Conservation (phyloP, 768 basidiomycete species). For the button mushroom (Agaricus bisporus) region DNA sequence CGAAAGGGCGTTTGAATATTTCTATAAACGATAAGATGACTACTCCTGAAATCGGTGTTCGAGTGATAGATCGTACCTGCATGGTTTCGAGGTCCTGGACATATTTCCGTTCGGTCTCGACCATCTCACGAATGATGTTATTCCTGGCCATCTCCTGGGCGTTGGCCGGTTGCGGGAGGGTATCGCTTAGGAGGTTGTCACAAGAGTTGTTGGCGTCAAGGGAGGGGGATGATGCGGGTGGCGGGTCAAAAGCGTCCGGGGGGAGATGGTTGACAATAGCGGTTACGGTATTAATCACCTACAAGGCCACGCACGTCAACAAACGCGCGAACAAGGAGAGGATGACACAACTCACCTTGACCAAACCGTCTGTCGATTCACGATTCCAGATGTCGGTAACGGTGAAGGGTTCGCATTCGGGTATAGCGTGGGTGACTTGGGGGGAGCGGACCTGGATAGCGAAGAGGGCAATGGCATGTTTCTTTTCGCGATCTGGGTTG, state of each 20-base stretch:
- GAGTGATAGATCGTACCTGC: conserved; percentile 55
- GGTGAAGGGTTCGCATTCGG: conserved; percentile 77
- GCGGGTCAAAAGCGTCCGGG: conserved; percentile 57
- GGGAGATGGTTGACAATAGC: conserved; percentile 78
- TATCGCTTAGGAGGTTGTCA: conserved; percentile 49
- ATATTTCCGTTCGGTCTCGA: conserved; percentile 94
- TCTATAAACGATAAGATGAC: conserved; percentile 38
- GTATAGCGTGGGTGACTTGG: conserved; percentile 51
- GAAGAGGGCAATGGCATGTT: conserved; percentile 87
- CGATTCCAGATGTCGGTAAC: conserved; percentile 88
- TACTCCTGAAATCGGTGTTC: conserved; percentile 3
- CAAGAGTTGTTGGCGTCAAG: conserved; percentile 52
- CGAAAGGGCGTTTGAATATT: conserved; percentile 82
- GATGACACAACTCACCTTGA: conserved; percentile 64
- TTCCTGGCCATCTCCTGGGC: conserved; percentile 64
- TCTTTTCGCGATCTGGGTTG: conserved; percentile 78
- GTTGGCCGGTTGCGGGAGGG: conserved; percentile 38
- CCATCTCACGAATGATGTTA: conserved; percentile 81
- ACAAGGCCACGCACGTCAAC: conserved; percentile 6
- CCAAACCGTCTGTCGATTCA: conserved; percentile 88
- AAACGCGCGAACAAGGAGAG: neutral
- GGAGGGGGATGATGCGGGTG: conserved; percentile 52
- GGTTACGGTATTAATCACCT: conserved; percentile 90
- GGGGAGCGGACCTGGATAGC: conserved; percentile 80
- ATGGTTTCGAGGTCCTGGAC: conserved; percentile 95